Base-by-base conservation (phyloP, 257 asterid species). In the Jacaranda copaia region DNA sequence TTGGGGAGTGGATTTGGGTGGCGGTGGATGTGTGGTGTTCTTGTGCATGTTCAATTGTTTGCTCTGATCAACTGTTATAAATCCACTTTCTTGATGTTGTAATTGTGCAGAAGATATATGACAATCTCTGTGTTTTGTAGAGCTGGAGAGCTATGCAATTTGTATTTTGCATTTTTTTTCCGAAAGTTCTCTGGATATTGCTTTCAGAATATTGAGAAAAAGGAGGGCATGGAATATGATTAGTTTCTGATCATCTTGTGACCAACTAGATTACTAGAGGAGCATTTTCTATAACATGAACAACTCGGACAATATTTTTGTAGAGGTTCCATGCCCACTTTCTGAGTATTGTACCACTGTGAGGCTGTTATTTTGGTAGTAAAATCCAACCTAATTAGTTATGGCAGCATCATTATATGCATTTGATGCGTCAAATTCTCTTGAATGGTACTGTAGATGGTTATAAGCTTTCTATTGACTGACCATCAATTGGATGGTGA, bases 131-230 rank as follows among this genome's bases (percentile, higher is more conserved):
- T 16, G n/a, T 1, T 16, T 80, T 25, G 13, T 73, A 19, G 57
- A 46, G 70, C 46, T 66, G 60, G 15, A 12, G 56, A 64, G 19
- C 56, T 73, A 57, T 72, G 74, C 35, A 61, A 36, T 72, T 46
- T 57, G 14, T 45, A 4, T 36, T 42, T 15, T 76, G 55, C 52
- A 35, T 32, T 16, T 2, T 40, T 43, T 6, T 5, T 73, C 10
- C 10, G 4, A n/a, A 60, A 66, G 42, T 20, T 25, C 43, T 64
- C 43, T 18, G 70, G 25, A 45, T 70, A 5, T 53, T 36, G 42
- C n/a, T 43, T 58, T 58, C 19, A 45, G 76, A 38, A 67, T 74
- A 51, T 48, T 46, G 53, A 65, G 66, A 48, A 1, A 16, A 40
- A 52, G 68, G 14, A 61, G 42, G 45, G 74, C 14, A 6, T 43